A percentile compares a stretch with the other conserved stretches of the same genome.
phyloP scores from a whole-genome alignment of 2,329 filamentous ascomycete genomes.

The Ophiostoma himal-ulmi region DNA sequence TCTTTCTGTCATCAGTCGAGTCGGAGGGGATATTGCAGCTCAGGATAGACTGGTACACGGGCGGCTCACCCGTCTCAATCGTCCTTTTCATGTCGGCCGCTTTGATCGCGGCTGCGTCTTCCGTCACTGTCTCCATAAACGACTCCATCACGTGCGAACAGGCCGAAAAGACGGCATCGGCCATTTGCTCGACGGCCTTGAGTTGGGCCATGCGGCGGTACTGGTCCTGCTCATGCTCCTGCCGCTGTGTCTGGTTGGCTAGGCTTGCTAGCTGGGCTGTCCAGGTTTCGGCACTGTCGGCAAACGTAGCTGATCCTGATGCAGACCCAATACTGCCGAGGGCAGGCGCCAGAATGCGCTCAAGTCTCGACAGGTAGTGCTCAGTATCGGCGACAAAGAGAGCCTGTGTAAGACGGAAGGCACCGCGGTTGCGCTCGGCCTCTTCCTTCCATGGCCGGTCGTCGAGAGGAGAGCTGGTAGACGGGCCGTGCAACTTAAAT shows the following conservation, averaged over 20 bases:
- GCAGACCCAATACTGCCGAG: background rate
- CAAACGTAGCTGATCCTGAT: background rate
- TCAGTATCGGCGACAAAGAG: slow-evolving; percentile 22
- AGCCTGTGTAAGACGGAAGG: background rate
- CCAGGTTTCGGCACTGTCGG: slow-evolving; percentile 3
- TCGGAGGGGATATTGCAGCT: background rate
- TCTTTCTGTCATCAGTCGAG: background rate
- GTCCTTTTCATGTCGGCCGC: background rate
- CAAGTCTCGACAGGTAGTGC: slow-evolving; percentile 21
- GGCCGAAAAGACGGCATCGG: background rate
- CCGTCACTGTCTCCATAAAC: slow-evolving; percentile 20
- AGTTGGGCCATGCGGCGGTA: slow-evolving; percentile 25
- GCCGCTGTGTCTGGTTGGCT: background rate
- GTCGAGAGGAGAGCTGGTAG: background rate
- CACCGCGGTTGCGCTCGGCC: background rate
- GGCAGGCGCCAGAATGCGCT: slow-evolving; percentile 11
- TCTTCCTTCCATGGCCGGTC: background rate
- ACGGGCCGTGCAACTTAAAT: background rate
- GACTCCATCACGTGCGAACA: slow-evolving; percentile 20
- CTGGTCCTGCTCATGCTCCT: slow-evolving; percentile 10
- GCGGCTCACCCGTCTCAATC: background rate
- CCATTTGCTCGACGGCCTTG: slow-evolving; percentile 20
- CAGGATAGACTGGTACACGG: background rate
- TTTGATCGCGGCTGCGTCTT: slow-evolving; percentile 9
- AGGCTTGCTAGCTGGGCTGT: slow-evolving; percentile 10